Evolutionary conservation across 768 basidiomycete genomes (phyloP).

Genomic region (Xerocomellus chrysenteron): DNA sequence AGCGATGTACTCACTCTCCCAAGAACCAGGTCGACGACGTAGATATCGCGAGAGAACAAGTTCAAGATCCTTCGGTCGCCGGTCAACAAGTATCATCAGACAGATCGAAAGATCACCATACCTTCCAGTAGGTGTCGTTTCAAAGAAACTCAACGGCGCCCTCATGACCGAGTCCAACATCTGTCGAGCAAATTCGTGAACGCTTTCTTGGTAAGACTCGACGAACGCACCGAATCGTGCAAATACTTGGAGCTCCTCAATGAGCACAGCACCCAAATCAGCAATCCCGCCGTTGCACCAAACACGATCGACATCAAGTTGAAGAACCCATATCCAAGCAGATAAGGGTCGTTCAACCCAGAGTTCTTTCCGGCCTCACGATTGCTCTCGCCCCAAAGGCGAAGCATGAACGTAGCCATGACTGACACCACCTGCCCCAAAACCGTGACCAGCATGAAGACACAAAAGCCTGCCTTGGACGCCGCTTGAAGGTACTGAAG

Average conservation of each 20-base stretch:
- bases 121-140: constrained; percentile 84
- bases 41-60: constrained; percentile 86
- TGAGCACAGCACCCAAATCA: constrained; percentile 78
- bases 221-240: constrained; percentile 65
- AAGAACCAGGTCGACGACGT: constrained; percentile 82
- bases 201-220: background rate
- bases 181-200: constrained; percentile 35
- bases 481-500: constrained; percentile 75
- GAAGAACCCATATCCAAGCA: constrained; percentile 67
- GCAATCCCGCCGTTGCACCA: constrained; percentile 53
- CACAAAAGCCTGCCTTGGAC: constrained; percentile 66
- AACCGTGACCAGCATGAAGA: constrained; percentile 58
- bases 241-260: constrained; percentile 70
- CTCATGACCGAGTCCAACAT: constrained; percentile 80
- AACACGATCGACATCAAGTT: constrained; percentile 57
- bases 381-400: constrained; percentile 83
- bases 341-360: constrained; percentile 53
- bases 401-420: constrained; percentile 61
- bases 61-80: constrained; percentile 65
- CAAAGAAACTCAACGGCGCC: constrained; percentile 87
- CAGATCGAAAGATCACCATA: constrained; percentile 26
- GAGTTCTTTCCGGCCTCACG: constrained; percentile 53
- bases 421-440: constrained; percentile 61
- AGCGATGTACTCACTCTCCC: constrained; percentile 45
- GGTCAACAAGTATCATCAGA: background rate